A percentile compares a stretch with the other conserved stretches of the same genome.
These are phyloP conservation scores for Lactarius hatsudake DNA, from an alignment of 768 basidiomycete genomes.

Conservation along the genomic window DNA sequence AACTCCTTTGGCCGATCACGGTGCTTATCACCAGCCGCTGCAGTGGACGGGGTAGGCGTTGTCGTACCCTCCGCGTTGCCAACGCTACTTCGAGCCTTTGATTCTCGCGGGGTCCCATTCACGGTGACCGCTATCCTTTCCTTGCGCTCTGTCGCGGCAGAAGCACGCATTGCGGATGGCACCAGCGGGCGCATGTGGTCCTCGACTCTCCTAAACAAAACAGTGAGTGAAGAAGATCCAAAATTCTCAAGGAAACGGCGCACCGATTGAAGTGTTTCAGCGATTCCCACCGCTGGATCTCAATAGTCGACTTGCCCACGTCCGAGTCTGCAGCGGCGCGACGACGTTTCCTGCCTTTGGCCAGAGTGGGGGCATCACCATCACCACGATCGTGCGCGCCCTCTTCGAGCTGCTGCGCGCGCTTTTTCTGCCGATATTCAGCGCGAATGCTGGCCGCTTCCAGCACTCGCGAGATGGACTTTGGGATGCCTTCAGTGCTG, in stretches of 20 bases:
- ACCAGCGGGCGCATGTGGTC: slow-evolving; percentile 64
- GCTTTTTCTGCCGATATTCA: slow-evolving; percentile 42
- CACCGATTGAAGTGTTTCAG: slow-evolving; percentile 76
- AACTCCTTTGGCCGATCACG: slow-evolving; percentile 46
- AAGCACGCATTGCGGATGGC: slow-evolving; percentile 56
- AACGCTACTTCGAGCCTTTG: neutral
- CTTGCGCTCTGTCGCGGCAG: slow-evolving; percentile 50
- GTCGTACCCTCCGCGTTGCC: neutral
- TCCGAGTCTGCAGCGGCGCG: neutral
- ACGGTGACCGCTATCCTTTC: slow-evolving; percentile 37
- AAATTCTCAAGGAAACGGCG: slow-evolving; percentile 22
- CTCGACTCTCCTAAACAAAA: slow-evolving; percentile 60
- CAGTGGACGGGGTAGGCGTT: neutral
- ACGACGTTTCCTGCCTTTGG: slow-evolving; percentile 31
- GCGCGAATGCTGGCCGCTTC: slow-evolving; percentile 59
- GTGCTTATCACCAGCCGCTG: slow-evolving; percentile 6
- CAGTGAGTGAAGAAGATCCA: neutral
- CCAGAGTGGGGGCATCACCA: neutral
- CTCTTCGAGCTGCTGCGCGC: slow-evolving; percentile 36
- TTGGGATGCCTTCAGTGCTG: slow-evolving; percentile 63
- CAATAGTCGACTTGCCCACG: slow-evolving; percentile 24
- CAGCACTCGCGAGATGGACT: slow-evolving; percentile 61
- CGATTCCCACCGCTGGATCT: slow-evolving; percentile 65
- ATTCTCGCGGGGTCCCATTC: slow-evolving; percentile 26
- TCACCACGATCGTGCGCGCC: slow-evolving; percentile 29